Conservation (phyloP, 352 stramenopile species). For the Globisporangium iwayamae region DNA sequence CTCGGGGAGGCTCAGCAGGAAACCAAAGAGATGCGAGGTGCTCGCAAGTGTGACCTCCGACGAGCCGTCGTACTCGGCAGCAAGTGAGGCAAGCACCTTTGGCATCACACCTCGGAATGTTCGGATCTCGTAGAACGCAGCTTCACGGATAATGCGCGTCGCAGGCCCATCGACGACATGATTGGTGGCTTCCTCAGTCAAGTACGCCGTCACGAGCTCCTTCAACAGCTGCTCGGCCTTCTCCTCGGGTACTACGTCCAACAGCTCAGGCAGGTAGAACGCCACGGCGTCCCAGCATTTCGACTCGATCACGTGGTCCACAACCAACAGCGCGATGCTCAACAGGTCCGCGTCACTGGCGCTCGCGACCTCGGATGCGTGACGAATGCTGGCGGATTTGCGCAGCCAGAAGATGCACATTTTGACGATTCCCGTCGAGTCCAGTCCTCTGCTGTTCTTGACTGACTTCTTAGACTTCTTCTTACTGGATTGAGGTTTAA, state of each 20-base stretch:
- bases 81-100: conserved; percentile 29
- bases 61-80: conserved; percentile 9
- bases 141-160: conserved; percentile 56
- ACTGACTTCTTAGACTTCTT: conserved; percentile 7
- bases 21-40: conserved; percentile 22
- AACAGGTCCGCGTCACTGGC: conserved; percentile 20
- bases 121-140: conserved; percentile 79
- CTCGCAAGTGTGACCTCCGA: not conserved
- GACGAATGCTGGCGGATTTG: conserved; percentile 18
- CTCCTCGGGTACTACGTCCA: conserved; percentile 29
- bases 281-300: conserved; percentile 68
- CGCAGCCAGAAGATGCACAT: conserved; percentile 69
- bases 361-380: conserved; percentile 14
- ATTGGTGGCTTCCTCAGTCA: conserved; percentile 22
- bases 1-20: conserved; percentile 30
- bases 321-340: conserved; percentile 35
- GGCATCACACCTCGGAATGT: conserved; percentile 40
- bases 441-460: conserved; percentile 17
- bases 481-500: conserved; percentile 6
- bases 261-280: conserved; percentile 68
- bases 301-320: conserved; percentile 55
- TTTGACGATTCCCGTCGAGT: conserved; percentile 66
- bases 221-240: conserved; percentile 27
- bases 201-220: conserved; percentile 30
- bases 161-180: conserved; percentile 21